Evolutionary conservation across 257 asterid species (phyloP), one percentile per base, ranked within the genome.

Genomic region (Nicotiana noctiflora): DNA sequence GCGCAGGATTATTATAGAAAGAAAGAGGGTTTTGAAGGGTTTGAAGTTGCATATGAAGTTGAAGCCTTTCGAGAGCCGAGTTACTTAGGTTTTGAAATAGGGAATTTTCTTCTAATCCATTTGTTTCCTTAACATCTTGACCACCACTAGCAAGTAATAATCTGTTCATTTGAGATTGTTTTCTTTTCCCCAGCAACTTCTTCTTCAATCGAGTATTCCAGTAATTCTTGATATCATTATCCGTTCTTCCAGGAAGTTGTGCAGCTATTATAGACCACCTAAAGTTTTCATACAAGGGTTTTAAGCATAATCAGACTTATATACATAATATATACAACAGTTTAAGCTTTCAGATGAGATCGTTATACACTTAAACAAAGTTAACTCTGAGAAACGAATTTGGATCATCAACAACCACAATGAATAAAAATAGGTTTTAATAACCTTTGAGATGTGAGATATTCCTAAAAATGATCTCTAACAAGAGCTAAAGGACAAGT

Each of bases 31-130:
- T 90, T 84, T 88, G 88, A 37, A 84, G 88, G 55, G 65, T 86
- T 82, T 90, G 97, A 83, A 94, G 94, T 27, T 93, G 97, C 90
- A 91, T 87, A 80, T 93, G 97, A 56, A 94, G 97, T 64, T 93
- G 98, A 75, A 94, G 97, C 86, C 98, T 89, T 84, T 94, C 98
- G 34, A 94, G 81, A 72, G 98, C 97, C 49, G 98, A 94, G 64
- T 74, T 94, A 85, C 98, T 94, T 57, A 94, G 78, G 77, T 87
- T 91, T 52, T 90, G 90, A 81, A 87, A 52, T 83, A 62, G 67
- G 15, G 83, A 15, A 29, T 80, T 80, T 10, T 88, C 89, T 6
- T 87, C 92, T 6, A 64, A 86, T 46, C 67, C 80, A 77, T 83
- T 68, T 1, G 46, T 65, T 18, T 83, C 86, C 10, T 84, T 88